Evolutionary conservation across 2,329 filamentous ascomycete genomes (phyloP).

Genomic region (Macrophomina tecta): DNA sequence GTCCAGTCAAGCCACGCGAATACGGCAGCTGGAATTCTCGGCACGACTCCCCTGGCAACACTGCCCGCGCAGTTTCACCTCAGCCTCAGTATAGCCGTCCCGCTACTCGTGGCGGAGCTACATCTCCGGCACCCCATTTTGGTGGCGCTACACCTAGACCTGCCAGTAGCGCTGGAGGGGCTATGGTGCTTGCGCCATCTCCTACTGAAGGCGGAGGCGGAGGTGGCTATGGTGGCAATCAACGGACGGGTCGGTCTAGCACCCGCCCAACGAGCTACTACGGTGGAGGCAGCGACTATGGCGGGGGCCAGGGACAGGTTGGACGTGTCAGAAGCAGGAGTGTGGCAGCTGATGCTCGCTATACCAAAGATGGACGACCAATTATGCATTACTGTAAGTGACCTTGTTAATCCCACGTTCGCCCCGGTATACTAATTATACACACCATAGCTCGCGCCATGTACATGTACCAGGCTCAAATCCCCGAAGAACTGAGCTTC

Average conservation of each 20-base stretch:
- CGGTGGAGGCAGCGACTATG: slow-evolving; percentile 39
- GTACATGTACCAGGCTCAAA: slow-evolving; percentile 93
- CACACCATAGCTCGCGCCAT: slow-evolving; percentile 76
- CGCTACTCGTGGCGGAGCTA: slow-evolving; percentile 34
- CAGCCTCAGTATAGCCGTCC: slow-evolving; percentile 56
- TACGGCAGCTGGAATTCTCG: slow-evolving; percentile 35
- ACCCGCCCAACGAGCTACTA: slow-evolving; percentile 54
- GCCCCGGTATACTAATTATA: slow-evolving; percentile 1
- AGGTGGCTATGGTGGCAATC: slow-evolving; percentile 48
- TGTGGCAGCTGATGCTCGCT: slow-evolving; percentile 67
- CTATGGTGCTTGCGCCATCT: slow-evolving; percentile 53
- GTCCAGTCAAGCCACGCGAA: slow-evolving; percentile 49
- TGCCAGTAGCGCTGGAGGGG: slow-evolving; percentile 50
- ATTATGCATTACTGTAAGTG: slow-evolving; percentile 93
- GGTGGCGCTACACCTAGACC: slow-evolving; percentile 50
- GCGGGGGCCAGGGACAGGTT: slow-evolving; percentile 40
- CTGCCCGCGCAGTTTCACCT: slow-evolving; percentile 56
- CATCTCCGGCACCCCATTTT: slow-evolving; percentile 27
- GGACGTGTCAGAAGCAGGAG: slow-evolving; percentile 75
- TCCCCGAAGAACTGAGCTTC: slow-evolving; percentile 93
- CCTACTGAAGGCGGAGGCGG: slow-evolving; percentile 32
- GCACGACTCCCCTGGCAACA: slow-evolving; percentile 45
- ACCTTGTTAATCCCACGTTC: not conserved
- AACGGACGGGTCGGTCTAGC: slow-evolving; percentile 40
- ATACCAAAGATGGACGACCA: slow-evolving; percentile 79